Evolutionary conservation across 345 rosid species (phyloP).

Genomic region (Iberis pinnata): DNA sequence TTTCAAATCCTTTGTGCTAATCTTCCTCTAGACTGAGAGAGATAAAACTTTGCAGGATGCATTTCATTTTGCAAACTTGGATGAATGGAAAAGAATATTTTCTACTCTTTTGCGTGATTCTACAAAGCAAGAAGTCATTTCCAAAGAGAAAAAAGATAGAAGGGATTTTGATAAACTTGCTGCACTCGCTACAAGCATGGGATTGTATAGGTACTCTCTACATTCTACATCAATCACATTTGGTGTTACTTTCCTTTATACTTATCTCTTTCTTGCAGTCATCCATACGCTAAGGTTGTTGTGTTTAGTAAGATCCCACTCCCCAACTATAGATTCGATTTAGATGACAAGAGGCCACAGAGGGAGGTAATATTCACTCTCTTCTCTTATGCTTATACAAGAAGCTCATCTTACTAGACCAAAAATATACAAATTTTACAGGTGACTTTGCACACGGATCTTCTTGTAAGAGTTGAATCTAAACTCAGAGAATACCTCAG

Average conservation of each 20-base stretch:
- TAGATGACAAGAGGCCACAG: slow-evolving; percentile 83
- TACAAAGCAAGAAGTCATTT: slow-evolving; percentile 60
- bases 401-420: slow-evolving; percentile 9
- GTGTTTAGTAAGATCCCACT: slow-evolving; percentile 85
- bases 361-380: slow-evolving; percentile 58
- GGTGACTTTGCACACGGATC: slow-evolving; percentile 54
- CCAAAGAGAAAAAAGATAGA: slow-evolving; percentile 82
- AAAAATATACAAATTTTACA: slow-evolving; percentile 27
- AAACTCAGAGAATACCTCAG: slow-evolving; percentile 57
- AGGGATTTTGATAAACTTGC: slow-evolving; percentile 67
- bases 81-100: slow-evolving; percentile 68
- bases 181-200: slow-evolving; percentile 60
- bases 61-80: slow-evolving; percentile 33
- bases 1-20: background rate
- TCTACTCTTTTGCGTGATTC: slow-evolving; percentile 44
- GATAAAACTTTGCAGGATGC: slow-evolving; percentile 32
- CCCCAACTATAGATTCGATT: slow-evolving; percentile 93
- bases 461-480: slow-evolving; percentile 54
- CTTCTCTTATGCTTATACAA: background rate
- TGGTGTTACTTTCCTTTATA: slow-evolving; percentile 9
- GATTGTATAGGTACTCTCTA: slow-evolving; percentile 61
- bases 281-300: slow-evolving; percentile 62
- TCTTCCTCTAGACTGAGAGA: background rate
- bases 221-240: too few relatives aligned
- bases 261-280: slow-evolving; percentile 45